Evolutionary conservation across 2,329 filamentous ascomycete species (phyloP), one percentile per base, ranked within the genome.

Genomic region (Pseudocercospora cruenta): DNA sequence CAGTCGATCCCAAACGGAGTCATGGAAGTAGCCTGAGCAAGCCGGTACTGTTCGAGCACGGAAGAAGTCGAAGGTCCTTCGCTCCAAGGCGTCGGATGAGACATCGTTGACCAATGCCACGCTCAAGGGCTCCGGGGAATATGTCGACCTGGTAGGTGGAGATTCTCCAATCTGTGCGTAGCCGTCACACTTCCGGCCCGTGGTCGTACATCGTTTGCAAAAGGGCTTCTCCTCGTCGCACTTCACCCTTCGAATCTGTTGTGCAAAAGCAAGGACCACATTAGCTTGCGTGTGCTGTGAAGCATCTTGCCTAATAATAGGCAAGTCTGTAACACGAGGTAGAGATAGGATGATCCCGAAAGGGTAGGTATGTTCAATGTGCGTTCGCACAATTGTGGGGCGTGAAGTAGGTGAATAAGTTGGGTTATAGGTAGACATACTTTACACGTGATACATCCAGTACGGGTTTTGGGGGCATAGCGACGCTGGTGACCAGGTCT

Each of bases 171-270:
- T 65, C 12, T 62, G 49, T 21, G 66, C 70, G 62, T 88, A 87
- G 65, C 86, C 86, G 72, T 88, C 86, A 71, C 86, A 88, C 69
- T 80, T 82, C 60, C 86, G 81, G 12, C 86, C 85, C 2, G 85
- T 87, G 63, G 82, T 84, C 36, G 80, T 81, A 71, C 86, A 88
- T 64, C 84, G 82, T 39, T 81, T 75, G 69, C 86, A 88, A 45
- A 75, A 77, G 1, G 85, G 85, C 63, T 84, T 86, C 19, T 75
- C 77, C 75, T 87, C 85, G 68, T 86, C 85, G 73, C 85, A 88
- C 73, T 87, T 87, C 61, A 87, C 82, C 64, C 85, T 84, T 59
- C 85, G 83, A 33, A 85, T 81, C 75, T 84, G 62, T 86, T n/a
- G 24, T 12, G 31, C 33, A 58, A 14, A 33, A 24, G 31, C 28